phyloP scores from a whole-genome alignment of 495 filamentous ascomycete species.

The Podospora bellae-mahoneyi region DNA sequence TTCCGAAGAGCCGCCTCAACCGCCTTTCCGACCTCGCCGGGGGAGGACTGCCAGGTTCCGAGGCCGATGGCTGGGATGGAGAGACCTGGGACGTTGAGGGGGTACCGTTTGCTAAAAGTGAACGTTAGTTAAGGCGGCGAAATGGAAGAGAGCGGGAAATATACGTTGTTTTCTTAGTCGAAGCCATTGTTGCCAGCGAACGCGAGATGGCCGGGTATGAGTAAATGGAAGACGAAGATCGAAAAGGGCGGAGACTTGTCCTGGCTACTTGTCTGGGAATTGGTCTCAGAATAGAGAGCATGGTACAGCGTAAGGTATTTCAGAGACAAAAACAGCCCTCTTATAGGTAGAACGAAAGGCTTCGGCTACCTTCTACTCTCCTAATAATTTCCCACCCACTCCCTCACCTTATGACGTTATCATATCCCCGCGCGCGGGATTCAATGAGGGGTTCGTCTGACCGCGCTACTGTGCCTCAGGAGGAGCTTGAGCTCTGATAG shows the following conservation, averaged over 20 bases:
- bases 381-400: slow-evolving; percentile 5
- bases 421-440: not conserved
- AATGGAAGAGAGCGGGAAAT: slow-evolving; percentile 6
- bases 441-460: not conserved
- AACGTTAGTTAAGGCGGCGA: not conserved
- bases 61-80: slow-evolving; percentile 79
- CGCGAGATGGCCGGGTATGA: not conserved
- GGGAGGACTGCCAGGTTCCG: slow-evolving; percentile 73
- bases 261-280: not conserved
- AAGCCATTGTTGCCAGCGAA: slow-evolving; percentile 29
- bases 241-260: not conserved
- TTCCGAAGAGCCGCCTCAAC: slow-evolving; percentile 71
- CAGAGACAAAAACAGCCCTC: not conserved
- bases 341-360: not conserved
- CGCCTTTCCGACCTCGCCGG: slow-evolving; percentile 50
- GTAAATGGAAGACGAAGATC: not conserved
- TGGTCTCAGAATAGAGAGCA: not conserved
- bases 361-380: not conserved
- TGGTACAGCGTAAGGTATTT: not conserved
- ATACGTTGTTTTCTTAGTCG: slow-evolving; percentile 37
- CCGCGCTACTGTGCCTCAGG: not conserved
- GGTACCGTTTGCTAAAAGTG: slow-evolving; percentile 39
- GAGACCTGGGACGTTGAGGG: slow-evolving; percentile 68
- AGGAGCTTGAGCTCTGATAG: not conserved
- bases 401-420: slow-evolving; percentile 18